Base-by-base conservation (phyloP, 768 basidiomycete genomes). In the Trametes elegans region DNA sequence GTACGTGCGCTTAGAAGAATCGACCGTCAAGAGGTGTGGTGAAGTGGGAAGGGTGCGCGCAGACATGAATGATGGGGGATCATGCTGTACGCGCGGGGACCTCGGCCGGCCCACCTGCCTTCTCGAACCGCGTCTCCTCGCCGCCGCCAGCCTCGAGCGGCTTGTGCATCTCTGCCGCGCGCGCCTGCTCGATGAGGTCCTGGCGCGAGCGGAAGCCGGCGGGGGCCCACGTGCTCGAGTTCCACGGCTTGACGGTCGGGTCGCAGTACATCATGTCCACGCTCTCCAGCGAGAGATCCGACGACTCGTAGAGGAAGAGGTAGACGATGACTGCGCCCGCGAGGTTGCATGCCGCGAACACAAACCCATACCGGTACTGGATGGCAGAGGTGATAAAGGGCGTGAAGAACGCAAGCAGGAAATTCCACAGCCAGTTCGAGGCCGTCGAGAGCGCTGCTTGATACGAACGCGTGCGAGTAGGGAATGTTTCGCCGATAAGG, bases 401-500 rank as follows among this genome's bases (percentile, higher is more conserved):
- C n/a, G 87, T 88, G 73, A 87, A 87, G 78, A 88, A 89, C 0
- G 84, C 85, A 50, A 88, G 71, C 32, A 87, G 71, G 74, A 87
- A 86, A 66, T 86, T 85, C 80, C 80, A 87, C 3, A 79, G 67
- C 80, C 85, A 88, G 68, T 86, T 88, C 28, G 74, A 70, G 0
- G 83, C 77, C 1, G 84, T 87, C 1, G 85, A 76, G 35, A 90
- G 68, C 32, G 84, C 80, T 5, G 80, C 85, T 65, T 88, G 87
- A 66, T 87, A 84, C 4, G 86, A 81, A 49, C 87, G 79, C 4
- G 86, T 86, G 21, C 84, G 76, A 9, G 83, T 87, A 0, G 85
- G 82, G 75, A 88, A 89, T 1, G 84, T 87, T 69, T 90, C 87
- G 32, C 86, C 87, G 52, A 85, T 86, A 18, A 89, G 74, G 63